phyloP scores from a whole-genome alignment of 768 basidiomycete species.

The Lentinula raphanica region DNA sequence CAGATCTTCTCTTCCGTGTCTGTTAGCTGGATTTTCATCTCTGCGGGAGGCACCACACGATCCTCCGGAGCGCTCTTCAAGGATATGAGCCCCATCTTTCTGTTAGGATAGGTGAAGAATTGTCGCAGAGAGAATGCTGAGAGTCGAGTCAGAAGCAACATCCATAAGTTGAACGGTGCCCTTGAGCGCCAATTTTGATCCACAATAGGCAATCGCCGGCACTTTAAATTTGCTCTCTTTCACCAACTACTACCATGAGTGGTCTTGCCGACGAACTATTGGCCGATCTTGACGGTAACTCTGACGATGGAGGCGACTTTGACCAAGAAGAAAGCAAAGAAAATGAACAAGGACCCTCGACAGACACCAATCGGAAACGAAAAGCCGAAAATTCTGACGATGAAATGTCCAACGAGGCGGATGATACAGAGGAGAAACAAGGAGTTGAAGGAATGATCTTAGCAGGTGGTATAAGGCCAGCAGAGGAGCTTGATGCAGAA shows the following conservation, averaged over 20 bases:
- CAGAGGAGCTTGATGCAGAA: constrained; percentile 92
- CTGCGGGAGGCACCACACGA: not conserved
- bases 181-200: not conserved
- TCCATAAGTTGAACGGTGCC: not conserved
- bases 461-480: constrained; percentile 85
- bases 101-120: not conserved
- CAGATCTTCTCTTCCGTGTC: constrained; percentile 68
- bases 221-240: constrained; percentile 1
- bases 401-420: constrained; percentile 46
- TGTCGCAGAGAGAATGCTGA: not conserved
- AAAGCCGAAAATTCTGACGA: constrained; percentile 56
- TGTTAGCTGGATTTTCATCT: constrained; percentile 48
- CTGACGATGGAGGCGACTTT: constrained; percentile 55
- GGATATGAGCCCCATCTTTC: not conserved
- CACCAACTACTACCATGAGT: constrained; percentile 55
- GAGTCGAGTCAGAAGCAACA: not conserved
- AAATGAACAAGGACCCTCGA: constrained; percentile 13
- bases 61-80: not conserved
- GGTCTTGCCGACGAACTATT: constrained; percentile 88
- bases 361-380: constrained; percentile 44
- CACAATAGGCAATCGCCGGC: not conserved
- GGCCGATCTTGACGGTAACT: constrained; percentile 85
- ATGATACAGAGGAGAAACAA: constrained; percentile 37
- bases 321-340: constrained; percentile 39
- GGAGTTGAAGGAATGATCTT: constrained; percentile 59